Base-by-base conservation (phyloP, 106 monocot species). In the Phalaenopsis equestris region DNA sequence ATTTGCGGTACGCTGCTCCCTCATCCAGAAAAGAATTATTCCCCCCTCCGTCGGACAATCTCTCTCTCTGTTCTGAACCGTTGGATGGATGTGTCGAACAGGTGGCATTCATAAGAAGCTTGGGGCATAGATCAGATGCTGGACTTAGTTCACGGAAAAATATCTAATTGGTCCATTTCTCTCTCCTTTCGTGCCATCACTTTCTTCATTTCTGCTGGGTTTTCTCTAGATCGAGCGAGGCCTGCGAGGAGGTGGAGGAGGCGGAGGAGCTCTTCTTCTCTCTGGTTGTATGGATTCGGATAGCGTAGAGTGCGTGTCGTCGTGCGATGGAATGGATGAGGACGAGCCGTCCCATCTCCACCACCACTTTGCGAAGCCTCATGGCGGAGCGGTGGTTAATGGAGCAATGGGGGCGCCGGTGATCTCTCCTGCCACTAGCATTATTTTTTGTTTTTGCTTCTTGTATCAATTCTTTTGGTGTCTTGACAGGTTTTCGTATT, bases 261-360 rank as follows among this genome's bases (percentile, higher is more conserved):
- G 61, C n/a, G 19, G 75, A 61, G 61, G 43, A 11, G 37, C n/a
- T 41, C 17, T 46, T 75, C 18, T 45, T 43, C 46, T 46, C 75
- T 10, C 46, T 4, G 23, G 7, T 36, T 37, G 52, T 7, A 89
- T 91, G 88, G 88, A 91, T n/a, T 82, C 79, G 81, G 91, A 91
- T 21, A 87, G 80, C 79, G 82, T 91, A 30, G 88, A 91, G 85
- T 91, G 91, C 91, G 79, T 91, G 36, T 86, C 91, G 42, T 81
- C 86, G 18, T 81, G 76, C 41, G 88, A 91, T 77, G 89, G 78
- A 68, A 76, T 84, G 81, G 89, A 82, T 56, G 89, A 89, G 37
- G 91, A 89, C 42, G 87, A 89, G 79, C 55, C 72, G 4, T 70
- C 75, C 24, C 57, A 68, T 78, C 85, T 39, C 74, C 81, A 79